Evolutionary conservation across 345 rosid genomes (phyloP), one percentile per base, ranked within the genome.

Genomic region (Theobroma cacao): DNA sequence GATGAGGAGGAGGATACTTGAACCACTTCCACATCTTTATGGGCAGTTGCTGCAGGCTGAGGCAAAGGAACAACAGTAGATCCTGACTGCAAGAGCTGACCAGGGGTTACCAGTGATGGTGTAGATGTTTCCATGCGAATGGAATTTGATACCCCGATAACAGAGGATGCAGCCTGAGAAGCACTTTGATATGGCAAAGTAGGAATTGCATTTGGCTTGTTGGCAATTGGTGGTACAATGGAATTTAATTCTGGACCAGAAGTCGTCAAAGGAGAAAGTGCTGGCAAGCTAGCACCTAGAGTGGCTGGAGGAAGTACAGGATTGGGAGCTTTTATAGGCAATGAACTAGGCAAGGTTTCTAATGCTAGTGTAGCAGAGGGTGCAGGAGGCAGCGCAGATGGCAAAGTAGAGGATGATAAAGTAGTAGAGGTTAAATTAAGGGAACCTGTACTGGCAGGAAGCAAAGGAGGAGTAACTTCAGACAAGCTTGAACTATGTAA

Each of bases 11-110:
- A 53, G 11, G 93, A 85, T n/a, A 82, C 87, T 78, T 87, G 89
- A 83, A 91, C 93, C 78, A 89, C 92, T 84, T 90, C 92, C 79
- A 85, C 90, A 80, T 92, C 94, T 80, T 88, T 93, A 79, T 88
- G 93, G 11, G 76, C 86, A 73, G 80, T 75, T 78, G 85, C 88
- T 43, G 84, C 77, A 63, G 92, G 83, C 67, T 84, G 88, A 34
- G 90, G 52, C 58, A 86, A 76, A 79, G 87, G 71, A 74, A 75
- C 78, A 34, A 84, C 75, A 10, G 85, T 34, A 75, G 90, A 63
- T 78, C 90, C 90, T 14, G 93, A 79, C 82, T 92, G 94, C 84
- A 89, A 75, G 36, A 92, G 75, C 78, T 92, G 97, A 72, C 85
- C 95, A n/a, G 98, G 98, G 70, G 93, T 94, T 73, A 94, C 73